Evolutionary conservation across 2,329 filamentous ascomycete genomes (phyloP), one percentile per base, ranked within the genome.

Genomic region (Chrysoporthe austroafricana): DNA sequence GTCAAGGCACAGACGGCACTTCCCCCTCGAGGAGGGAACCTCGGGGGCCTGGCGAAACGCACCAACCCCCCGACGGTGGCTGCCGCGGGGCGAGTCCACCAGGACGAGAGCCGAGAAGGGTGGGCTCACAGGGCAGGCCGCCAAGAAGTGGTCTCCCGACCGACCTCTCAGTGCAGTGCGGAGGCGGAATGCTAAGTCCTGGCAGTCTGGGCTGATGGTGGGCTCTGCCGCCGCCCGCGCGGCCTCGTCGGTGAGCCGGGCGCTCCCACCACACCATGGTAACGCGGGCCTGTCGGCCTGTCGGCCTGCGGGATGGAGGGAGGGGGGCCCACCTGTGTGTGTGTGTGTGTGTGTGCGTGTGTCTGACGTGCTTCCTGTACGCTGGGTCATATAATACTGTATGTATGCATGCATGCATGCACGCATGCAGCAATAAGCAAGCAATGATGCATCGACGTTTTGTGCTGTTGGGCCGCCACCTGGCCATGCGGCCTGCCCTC

Each of bases 331-430:
- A 54, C 21, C 7, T 5, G 16, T 32, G 46, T 39, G 11, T 8
- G 21, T 54, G 50, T 13, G 16, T 54, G 21, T 26, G 32, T 34
- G 26, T 54, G 26, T 54, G 50, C 36, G 36, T 39, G 36, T 39
- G 4, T 39, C 58, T 44, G 58, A 60, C 58, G 58, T 60, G 58
- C 58, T 60, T 16, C 34, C n/a, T 59, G 57, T 44, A 43, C n/a
- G n/a, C 39, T 60, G 57, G 18, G 18, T 42, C 21, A 60, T 44
- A 39, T 44, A 26, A 2, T 18, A 21, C 21, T 52, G 9, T 52
- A 13, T 52, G n/a, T 4, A 26, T 52, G 48, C 48, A 32, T 32
- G 21, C 21, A 52, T 52, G 44, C 44, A 48, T 52, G 48, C 48
- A 52, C 39, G 57, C 39, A 59, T n/a, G 36, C 36, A 59, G 57